These are phyloP conservation scores for Senna siamea DNA, from an alignment of 306 rosid genomes.

Conservation along the genomic window DNA sequence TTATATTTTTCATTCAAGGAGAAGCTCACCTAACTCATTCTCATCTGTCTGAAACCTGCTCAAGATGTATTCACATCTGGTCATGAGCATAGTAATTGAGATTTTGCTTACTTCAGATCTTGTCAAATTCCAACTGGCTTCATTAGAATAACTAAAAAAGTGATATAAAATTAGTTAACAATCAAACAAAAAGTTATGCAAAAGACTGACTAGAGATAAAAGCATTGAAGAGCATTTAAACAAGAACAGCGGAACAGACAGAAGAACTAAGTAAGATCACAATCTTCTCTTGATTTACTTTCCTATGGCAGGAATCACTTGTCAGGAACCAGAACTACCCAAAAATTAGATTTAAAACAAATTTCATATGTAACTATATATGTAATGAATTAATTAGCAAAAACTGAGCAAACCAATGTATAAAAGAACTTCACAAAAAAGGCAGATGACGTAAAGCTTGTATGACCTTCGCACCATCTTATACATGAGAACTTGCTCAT, in stretches of 20 bases:
- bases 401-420: not conserved
- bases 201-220: conserved; percentile 22
- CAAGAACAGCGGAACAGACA: not conserved
- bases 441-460: conserved; percentile 26
- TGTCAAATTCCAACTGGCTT: conserved; percentile 63
- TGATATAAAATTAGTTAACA: conserved; percentile 33
- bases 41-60: conserved; percentile 78
- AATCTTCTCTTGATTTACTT: not conserved
- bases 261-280: not conserved
- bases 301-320: not conserved
- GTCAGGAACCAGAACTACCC: conserved; percentile 2
- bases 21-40: conserved; percentile 68
- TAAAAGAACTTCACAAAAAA: conserved; percentile 27
- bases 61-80: conserved; percentile 80
- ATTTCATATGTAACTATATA: conserved; percentile 3
- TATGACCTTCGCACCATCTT: conserved; percentile 28
- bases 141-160: conserved; percentile 54
- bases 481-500: conserved; percentile 19
- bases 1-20: not conserved
- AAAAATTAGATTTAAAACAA: not conserved
- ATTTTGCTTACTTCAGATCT: conserved; percentile 88
- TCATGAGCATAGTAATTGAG: conserved; percentile 71
- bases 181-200: conserved; percentile 1
- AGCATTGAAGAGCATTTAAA: not conserved
- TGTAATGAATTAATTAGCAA: not conserved